Evolutionary conservation across 2,329 filamentous ascomycete genomes (phyloP).

Genomic region (Purpureocillium lavendulum): DNA sequence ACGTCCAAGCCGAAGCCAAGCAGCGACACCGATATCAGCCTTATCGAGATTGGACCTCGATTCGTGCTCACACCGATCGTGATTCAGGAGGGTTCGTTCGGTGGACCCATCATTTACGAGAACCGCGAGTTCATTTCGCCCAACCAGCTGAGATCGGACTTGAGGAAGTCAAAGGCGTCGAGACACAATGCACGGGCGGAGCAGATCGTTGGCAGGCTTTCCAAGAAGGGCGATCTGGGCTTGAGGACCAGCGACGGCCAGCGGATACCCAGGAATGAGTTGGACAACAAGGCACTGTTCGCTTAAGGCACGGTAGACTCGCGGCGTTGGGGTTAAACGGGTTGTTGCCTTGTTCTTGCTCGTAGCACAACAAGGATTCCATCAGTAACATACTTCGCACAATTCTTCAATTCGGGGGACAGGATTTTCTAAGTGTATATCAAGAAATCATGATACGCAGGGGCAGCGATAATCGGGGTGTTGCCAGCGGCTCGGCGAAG

Average conservation of each 20-base stretch:
- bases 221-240: slow-evolving; percentile 70
- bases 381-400: too few species aligned
- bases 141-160: slow-evolving; percentile 83
- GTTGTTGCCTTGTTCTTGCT: too few species aligned
- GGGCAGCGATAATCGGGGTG: too few species aligned
- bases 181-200: slow-evolving; percentile 72
- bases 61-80: slow-evolving; percentile 92
- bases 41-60: slow-evolving; percentile 89
- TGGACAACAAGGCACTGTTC: slow-evolving; percentile 74
- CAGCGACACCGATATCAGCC: slow-evolving; percentile 65
- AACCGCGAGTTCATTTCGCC: slow-evolving; percentile 96
- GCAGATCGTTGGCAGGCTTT: slow-evolving; percentile 60
- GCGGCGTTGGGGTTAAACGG: slow-evolving; percentile 1
- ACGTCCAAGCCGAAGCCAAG: slow-evolving; percentile 25
- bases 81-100: slow-evolving; percentile 90
- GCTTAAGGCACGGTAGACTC: slow-evolving; percentile 35
- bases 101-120: slow-evolving; percentile 94
- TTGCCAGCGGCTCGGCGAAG: too few species aligned
- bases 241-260: slow-evolving; percentile 59
- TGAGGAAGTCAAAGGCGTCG: slow-evolving; percentile 66
- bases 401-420: too few species aligned
- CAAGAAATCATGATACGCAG: too few species aligned
- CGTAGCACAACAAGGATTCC: too few species aligned
- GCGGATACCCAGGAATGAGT: slow-evolving; percentile 53
- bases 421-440: too few species aligned